A percentile compares a stretch with the other conserved stretches of the same genome.
Conservation (phyloP, 2,329 filamentous ascomycete species). For the Cladophialophora immunda region DNA sequence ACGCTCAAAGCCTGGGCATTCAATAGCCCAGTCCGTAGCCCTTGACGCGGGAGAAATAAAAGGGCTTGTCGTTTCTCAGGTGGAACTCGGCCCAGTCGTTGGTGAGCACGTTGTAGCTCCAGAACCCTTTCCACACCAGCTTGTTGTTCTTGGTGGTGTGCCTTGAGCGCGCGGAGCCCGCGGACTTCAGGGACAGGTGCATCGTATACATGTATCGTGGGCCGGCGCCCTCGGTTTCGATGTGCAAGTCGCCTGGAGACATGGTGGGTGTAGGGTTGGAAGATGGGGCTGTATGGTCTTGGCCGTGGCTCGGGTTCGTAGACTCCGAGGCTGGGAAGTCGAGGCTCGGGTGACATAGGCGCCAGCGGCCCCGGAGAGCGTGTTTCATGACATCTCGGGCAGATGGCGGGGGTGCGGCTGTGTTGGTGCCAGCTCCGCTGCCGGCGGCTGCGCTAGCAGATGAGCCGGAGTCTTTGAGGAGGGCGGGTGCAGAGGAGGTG, state of each 20-base stretch:
- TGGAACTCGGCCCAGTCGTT: slow-evolving; percentile 90
- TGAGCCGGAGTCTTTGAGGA: slow-evolving; percentile 43
- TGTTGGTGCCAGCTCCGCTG: slow-evolving; percentile 40
- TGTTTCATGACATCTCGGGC: slow-evolving; percentile 70
- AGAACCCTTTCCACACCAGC: slow-evolving; percentile 86
- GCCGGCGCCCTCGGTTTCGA: slow-evolving; percentile 86
- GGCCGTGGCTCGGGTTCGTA: slow-evolving; percentile 9
- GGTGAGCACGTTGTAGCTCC: slow-evolving; percentile 87
- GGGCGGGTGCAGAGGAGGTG: slow-evolving; percentile 29
- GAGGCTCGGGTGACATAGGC: slow-evolving; percentile 62
- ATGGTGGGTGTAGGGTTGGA: slow-evolving; percentile 38
- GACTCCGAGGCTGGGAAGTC: slow-evolving; percentile 15
- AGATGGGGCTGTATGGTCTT: slow-evolving; percentile 42
- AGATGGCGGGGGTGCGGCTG: slow-evolving; percentile 46
- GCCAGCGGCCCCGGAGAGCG: slow-evolving; percentile 73
- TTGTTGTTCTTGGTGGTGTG: slow-evolving; percentile 80
- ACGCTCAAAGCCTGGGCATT: background rate
- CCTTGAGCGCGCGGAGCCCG: slow-evolving; percentile 63
- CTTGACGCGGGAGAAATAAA: slow-evolving; percentile 69
- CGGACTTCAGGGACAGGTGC: slow-evolving; percentile 72
- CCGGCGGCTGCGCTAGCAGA: slow-evolving; percentile 49
- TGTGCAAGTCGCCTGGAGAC: slow-evolving; percentile 67
- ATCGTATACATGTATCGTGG: slow-evolving; percentile 85
- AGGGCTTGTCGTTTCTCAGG: slow-evolving; percentile 68
- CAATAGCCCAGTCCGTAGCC: slow-evolving; percentile 61